phyloP scores from a whole-genome alignment of 1,139 yeast genomes.

The Sporopachydermia cereana region DNA sequence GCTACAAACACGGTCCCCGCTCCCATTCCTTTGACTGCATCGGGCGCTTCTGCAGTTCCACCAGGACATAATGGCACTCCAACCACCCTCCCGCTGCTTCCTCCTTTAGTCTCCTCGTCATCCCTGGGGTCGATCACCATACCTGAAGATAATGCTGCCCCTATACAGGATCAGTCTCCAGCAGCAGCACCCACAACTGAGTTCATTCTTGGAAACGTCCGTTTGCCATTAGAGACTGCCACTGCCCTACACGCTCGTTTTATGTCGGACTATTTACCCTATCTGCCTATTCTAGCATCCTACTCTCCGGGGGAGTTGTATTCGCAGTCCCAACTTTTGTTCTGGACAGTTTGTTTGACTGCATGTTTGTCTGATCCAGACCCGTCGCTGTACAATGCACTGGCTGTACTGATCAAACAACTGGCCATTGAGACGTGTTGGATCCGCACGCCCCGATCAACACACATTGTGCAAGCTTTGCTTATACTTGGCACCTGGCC shows the following conservation, averaged over 20 bases:
- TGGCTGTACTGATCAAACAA: conserved; percentile 72
- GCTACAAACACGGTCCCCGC: conserved; percentile 3
- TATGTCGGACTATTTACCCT: conserved; percentile 57
- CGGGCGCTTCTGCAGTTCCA: not conserved
- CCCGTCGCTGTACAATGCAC: conserved; percentile 65
- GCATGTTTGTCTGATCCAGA: conserved; percentile 83
- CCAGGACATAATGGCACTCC: conserved; percentile 1
- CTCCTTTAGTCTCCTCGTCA: conserved; percentile 5
- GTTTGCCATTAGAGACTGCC: conserved; percentile 54
- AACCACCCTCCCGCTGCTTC: not conserved
- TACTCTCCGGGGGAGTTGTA: conserved; percentile 66
- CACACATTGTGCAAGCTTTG: conserved; percentile 86
- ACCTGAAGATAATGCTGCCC: conserved; percentile 5
- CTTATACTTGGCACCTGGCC: conserved; percentile 85
- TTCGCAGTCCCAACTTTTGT: conserved; percentile 70
- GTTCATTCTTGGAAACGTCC: conserved; percentile 65
- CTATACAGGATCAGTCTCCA: conserved; percentile 6
- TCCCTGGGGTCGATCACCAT: conserved; percentile 7
- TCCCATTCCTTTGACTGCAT: not conserved
- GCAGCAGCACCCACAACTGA: conserved; percentile 27
- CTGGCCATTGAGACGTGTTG: conserved; percentile 88
- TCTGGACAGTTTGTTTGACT: conserved; percentile 85
- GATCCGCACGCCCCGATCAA: conserved; percentile 87
- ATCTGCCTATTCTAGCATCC: conserved; percentile 67
- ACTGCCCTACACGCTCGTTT: conserved; percentile 60